Evolutionary conservation across 768 basidiomycete species (phyloP), one percentile per base, ranked within the genome.

Genomic region (Cyathus striatus): DNA sequence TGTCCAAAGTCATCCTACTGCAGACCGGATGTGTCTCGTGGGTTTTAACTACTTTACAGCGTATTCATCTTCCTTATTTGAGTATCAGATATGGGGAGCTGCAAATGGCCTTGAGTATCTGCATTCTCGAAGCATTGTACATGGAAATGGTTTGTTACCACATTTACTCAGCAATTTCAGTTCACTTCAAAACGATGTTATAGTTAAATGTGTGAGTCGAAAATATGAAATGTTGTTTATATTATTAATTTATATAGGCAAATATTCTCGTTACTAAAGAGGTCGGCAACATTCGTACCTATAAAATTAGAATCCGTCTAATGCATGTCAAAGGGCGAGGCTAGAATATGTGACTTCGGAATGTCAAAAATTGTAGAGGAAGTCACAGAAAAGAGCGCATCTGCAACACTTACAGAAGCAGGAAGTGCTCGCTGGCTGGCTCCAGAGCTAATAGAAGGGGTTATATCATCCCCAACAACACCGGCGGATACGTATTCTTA

Each of bases 341-440:
- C 79, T 20, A 65, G 74, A 23, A 75, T 83, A 12, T 77, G 75
- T 46, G 81, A 83, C 49, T 83, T 83, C 53, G 79, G 80, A 33
- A 74, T 82, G 62, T 75, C 81, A 14, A 79, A 77, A 52, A 63
- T 81, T 22, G 69, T 83, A 26, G 74, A 75, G 45, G 78, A 80
- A 33, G 68, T 81, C 22, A 73, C 77, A 1, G 77, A 76, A 43
- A 72, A 58, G 44, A 53, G 63, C 21, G 66, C 68, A 24, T 70
- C 74, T 21, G 54, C 62, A n/a, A 72, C 70, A 3, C 58, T 81
- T 40, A 75, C 76, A 1, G 59, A 61, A n/a, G 66, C 67, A 4
- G 68, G 69, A 7, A 71, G 71, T 43, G 66, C 75, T 25, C 71
- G 81, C 6, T 83, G 80, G 79, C 64, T 78, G 23, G 78, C 81